phyloP scores from a whole-genome alignment of 2,329 filamentous ascomycete genomes.

The Arthroderma uncinatum region DNA sequence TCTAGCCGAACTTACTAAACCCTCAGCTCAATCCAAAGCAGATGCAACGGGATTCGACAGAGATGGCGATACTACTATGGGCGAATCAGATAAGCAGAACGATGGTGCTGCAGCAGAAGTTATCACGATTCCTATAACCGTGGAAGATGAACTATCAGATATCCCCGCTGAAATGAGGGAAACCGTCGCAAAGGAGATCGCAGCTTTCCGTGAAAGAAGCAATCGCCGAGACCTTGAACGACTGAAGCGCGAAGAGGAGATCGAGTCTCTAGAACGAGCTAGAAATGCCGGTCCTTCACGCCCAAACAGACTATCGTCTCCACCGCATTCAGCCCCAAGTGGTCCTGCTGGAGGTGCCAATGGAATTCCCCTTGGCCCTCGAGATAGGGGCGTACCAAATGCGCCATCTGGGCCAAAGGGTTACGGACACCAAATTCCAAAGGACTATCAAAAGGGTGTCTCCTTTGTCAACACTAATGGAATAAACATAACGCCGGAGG shows the following conservation, averaged over 20 bases:
- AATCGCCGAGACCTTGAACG: constrained; percentile 81
- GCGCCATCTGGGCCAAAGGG: constrained; percentile 63
- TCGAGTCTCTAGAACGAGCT: constrained; percentile 73
- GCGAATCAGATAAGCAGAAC: constrained; percentile 44
- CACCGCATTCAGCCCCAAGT: constrained; percentile 51
- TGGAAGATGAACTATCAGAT: constrained; percentile 88
- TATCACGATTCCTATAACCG: constrained; percentile 74
- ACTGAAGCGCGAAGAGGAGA: constrained; percentile 76
- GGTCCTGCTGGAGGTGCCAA: constrained; percentile 56
- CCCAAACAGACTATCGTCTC: constrained; percentile 58
- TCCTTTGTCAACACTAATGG: constrained; percentile 71
- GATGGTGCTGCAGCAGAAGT: constrained; percentile 63
- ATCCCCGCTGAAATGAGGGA: constrained; percentile 95
- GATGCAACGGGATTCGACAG: constrained; percentile 43
- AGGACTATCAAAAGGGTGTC: constrained; percentile 65
- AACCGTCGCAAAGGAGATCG: constrained; percentile 85
- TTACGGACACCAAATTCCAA: constrained; percentile 51
- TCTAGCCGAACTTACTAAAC: constrained; percentile 62
- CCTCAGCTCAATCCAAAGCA: constrained; percentile 40
- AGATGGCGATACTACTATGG: constrained; percentile 60
- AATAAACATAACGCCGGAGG: constrained; percentile 58
- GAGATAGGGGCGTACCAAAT: constrained; percentile 55
- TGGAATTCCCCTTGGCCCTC: constrained; percentile 64
- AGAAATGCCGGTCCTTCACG: constrained; percentile 53
- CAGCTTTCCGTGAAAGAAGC: constrained; percentile 84